Base-by-base conservation (phyloP, 2,329 filamentous ascomycete genomes). In the Colletotrichum abscissum region DNA sequence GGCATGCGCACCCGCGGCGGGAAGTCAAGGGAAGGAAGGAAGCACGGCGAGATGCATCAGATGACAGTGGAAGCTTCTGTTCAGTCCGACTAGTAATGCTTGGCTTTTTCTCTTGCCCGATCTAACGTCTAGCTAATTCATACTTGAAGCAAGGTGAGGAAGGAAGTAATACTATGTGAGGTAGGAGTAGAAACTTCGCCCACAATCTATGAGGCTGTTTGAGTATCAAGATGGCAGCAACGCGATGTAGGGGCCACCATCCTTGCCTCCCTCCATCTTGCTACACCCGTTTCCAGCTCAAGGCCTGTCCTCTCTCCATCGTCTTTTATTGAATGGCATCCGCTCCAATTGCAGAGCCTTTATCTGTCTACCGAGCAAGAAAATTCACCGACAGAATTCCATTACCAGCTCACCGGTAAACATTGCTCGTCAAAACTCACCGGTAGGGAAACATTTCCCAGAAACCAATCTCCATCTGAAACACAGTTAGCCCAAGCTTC, bases 401-500 rank as follows among this genome's bases (percentile, higher is more conserved):
- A n/a, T 49, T 11, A n/a, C 42, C 42, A 49, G 42, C 42, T 49
- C 11, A n/a, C 19, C 19, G 19, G 42, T 49, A 49, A 49, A 49
- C 5, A 35, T 49, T 49, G 6, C 8, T 49, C 3, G 19, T 19
- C 42, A 19, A n/a, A 4, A 19, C 52, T 74, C 76, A 78, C 72
- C 79, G 76, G 54, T 76, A 80, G 19, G 87, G 86, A 73, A 85
- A 88, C 86, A 88, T 88, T 74, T 88, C 86, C 87, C 87, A 88
- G 78, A 88, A 88, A 0, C 86, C 86, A 78, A 88, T 87, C 73
- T 88, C 87, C 85, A 88, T 87, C 86, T 88, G 35, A 8, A 16
- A 35, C 22, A 38, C 12, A 22, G 56, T 75, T 30, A 75, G 64
- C 38, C 24, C 14, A 22, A 30, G 60, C 28, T 19, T 12, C 22